Base-by-base conservation (phyloP, 768 basidiomycete genomes). In the Lentinus brumalis region DNA sequence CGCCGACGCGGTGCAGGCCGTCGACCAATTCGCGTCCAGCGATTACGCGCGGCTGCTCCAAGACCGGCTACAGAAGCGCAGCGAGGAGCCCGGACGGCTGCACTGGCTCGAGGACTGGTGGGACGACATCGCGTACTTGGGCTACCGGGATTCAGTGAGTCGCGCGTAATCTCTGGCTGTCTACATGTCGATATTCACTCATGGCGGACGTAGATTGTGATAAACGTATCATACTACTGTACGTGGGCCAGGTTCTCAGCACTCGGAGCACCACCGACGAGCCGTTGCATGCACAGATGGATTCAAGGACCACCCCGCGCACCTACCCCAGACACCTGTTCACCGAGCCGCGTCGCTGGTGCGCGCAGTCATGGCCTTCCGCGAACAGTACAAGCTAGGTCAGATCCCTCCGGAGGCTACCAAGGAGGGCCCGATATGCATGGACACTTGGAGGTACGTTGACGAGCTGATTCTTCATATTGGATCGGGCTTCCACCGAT, bases 141-240 rank as follows among this genome's bases (percentile, higher is more conserved):
- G 85, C 5, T 98, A 95, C 71, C 79, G 95, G 54, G 95, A 96
- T 66, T 88, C 92, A 52, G 92, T 91, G 66, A 54, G 86, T 67
- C 2, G 30, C n/a, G 26, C 41, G 15, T 42, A 14, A 26, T 38
- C 8, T 31, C n/a, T 6, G 38, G 26, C 21, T 15, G n/a, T 12
- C 18, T n/a, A 26, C 69, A 26, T 26, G 2, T 2, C 21, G 10
- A 55, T 32, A 16, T 21, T 51, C 16, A 57, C 29, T 53, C 53
- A 29, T 12, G 18, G 3, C 50, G 2, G 59, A 10, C 54, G 40
- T 41, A 86, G 87, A 88, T 94, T 57, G 87, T 96, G 1, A 81
- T 96, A 42, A 93, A 96, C 66, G 93, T 96, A 11, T 95, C 92
- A n/a, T 96, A 97, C 75, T 97, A 92, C 67, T 97, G 95, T 89